Percentiles rank a stretch among this genome's conserved stretches.
Conservation (phyloP, 2,329 filamentous ascomycete species). For the Fusarium sp. region DNA sequence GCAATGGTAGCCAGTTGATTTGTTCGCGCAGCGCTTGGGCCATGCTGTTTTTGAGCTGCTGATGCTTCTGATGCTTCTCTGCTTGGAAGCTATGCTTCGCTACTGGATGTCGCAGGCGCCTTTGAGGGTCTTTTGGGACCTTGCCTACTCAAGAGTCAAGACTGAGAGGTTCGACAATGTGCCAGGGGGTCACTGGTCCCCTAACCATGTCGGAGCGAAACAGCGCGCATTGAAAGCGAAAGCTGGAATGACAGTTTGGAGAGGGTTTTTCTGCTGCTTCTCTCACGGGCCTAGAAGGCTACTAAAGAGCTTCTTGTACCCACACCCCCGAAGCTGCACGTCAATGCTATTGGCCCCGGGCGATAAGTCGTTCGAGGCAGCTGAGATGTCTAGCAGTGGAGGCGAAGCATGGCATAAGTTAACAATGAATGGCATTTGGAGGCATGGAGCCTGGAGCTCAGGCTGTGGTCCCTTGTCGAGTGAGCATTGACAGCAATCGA, state of each 20-base stretch:
- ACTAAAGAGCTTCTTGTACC: conserved; percentile 46
- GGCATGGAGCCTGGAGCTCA: conserved; percentile 34
- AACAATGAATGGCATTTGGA: conserved; percentile 31
- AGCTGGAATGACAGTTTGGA: conserved; percentile 30
- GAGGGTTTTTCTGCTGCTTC: conserved; percentile 38
- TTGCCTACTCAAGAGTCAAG: conserved; percentile 9
- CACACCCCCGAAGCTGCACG: conserved; percentile 45
- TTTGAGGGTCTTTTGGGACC: conserved; percentile 9
- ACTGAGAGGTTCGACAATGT: conserved; percentile 40
- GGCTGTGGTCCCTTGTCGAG: conserved; percentile 41
- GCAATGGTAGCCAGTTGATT: conserved; percentile 52
- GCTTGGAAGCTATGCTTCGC: conserved; percentile 31
- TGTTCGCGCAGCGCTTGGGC: conserved; percentile 46
- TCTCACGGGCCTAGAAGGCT: conserved; percentile 44
- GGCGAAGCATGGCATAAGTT: conserved; percentile 33
- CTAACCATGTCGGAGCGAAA: conserved; percentile 23
- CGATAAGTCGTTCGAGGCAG: conserved; percentile 49
- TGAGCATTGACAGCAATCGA: conserved; percentile 23
- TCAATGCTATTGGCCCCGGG: conserved; percentile 44
- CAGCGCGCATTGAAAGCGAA: conserved; percentile 35
- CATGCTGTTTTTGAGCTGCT: conserved; percentile 43
- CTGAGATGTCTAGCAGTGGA: conserved; percentile 46
- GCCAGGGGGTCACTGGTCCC: conserved; percentile 26
- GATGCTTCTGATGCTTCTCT: conserved; percentile 44
- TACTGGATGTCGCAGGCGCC: conserved; percentile 26